phyloP scores from a whole-genome alignment of 2,329 filamentous ascomycete species.

The Alternaria infectoria region DNA sequence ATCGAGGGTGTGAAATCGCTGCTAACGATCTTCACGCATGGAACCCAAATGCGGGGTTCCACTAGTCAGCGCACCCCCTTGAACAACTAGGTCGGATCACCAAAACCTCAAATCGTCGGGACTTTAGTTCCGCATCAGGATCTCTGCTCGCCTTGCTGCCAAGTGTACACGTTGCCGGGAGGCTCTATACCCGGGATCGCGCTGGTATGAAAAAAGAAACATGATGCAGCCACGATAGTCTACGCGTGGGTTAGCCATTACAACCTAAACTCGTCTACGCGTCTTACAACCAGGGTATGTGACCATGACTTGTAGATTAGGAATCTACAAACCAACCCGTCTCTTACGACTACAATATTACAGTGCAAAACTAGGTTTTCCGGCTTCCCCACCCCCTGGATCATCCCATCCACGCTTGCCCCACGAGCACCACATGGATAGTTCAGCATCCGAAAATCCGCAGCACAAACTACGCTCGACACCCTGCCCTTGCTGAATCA shows the following conservation, averaged over 20 bases:
- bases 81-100: not conserved
- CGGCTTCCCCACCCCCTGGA: not conserved
- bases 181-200: not conserved
- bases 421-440: conserved; percentile 2
- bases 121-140: not conserved
- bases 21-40: conserved; percentile 4
- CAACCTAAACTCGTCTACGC: not conserved
- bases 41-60: conserved; percentile 2
- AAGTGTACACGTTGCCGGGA: not conserved
- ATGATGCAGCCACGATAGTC: not conserved
- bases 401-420: not conserved
- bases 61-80: not conserved
- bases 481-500: not conserved
- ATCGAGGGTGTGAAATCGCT: conserved; percentile 1
- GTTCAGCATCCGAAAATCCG: not conserved
- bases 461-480: not conserved
- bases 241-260: not conserved
- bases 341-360: not conserved
- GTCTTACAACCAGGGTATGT: not conserved
- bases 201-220: not conserved
- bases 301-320: not conserved
- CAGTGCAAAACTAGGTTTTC: not conserved
- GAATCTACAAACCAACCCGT: not conserved
- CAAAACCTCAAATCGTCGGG: not conserved
- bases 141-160: not conserved